Evolutionary conservation across 257 asterid species (phyloP).

Genomic region (Solanum peruvianum): DNA sequence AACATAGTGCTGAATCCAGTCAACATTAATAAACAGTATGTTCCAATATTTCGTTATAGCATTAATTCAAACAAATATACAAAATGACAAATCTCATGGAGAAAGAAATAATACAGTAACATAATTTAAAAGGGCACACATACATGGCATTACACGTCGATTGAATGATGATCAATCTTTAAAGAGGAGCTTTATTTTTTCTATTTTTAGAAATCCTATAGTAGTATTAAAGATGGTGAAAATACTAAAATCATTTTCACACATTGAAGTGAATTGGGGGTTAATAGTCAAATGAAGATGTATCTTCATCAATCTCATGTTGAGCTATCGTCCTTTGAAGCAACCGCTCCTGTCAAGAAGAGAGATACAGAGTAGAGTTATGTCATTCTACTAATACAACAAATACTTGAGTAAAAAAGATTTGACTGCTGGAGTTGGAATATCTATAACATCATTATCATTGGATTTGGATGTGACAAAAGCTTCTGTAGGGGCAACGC

Average conservation of each 20-base stretch:
- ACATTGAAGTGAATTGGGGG: constrained; percentile 17
- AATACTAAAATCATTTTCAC: constrained; percentile 14
- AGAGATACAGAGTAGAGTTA: neutral
- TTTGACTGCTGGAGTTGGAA: neutral
- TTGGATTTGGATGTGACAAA: neutral
- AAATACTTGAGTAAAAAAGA: neutral
- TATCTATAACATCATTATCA: neutral
- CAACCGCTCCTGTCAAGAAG: constrained; percentile 1
- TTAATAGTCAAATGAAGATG: neutral
- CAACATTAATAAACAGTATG: neutral
- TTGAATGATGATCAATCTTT: constrained; percentile 14
- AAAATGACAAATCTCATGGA: neutral
- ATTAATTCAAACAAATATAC: neutral
- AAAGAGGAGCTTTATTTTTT: constrained; percentile 4
- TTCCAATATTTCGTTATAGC: neutral
- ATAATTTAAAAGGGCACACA: neutral
- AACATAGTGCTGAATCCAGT: neutral
- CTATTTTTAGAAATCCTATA: neutral
- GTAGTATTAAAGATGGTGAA: constrained; percentile 14
- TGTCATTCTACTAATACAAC: neutral
- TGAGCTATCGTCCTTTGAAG: neutral
- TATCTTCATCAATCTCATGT: neutral
- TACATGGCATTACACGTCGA: constrained; percentile 3
- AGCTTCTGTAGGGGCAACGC: neutral
- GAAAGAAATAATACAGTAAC: neutral